phyloP scores from a whole-genome alignment of 306 rosid species.

The Lathyrus tuberosus region DNA sequence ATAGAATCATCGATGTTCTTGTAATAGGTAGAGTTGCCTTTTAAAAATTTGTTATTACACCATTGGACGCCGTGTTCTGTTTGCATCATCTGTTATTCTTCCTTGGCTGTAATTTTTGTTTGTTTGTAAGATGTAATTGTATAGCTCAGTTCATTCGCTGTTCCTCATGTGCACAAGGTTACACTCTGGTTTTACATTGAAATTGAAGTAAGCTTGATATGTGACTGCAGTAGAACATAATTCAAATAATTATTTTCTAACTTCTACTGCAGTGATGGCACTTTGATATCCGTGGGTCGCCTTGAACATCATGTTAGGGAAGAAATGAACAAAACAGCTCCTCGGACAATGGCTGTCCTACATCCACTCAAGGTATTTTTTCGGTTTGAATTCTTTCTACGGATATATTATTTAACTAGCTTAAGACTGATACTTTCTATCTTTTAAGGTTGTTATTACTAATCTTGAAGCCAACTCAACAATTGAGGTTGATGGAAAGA shows the following conservation, averaged over 20 bases:
- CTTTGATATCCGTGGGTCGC: constrained; percentile 81
- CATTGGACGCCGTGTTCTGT: constrained; percentile 1
- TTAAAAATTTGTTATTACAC: neutral
- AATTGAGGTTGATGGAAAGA: constrained; percentile 81
- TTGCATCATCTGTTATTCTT: neutral
- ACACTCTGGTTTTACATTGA: constrained; percentile 2
- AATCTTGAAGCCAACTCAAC: constrained; percentile 73
- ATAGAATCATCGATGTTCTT: neutral
- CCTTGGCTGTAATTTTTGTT: neutral
- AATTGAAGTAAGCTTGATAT: constrained; percentile 9
- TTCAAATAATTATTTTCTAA: constrained; percentile 4
- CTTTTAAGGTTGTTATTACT: constrained; percentile 77
- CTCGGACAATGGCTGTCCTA: constrained; percentile 85
- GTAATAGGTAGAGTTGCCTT: constrained; percentile 13
- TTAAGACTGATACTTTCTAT: constrained; percentile 31
- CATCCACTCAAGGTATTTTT: constrained; percentile 81
- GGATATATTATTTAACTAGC: constrained; percentile 1
- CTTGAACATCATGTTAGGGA: constrained; percentile 93
- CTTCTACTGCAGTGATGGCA: constrained; percentile 74
- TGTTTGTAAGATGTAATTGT: constrained; percentile 10
- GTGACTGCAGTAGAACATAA: neutral
- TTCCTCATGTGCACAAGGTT: neutral
- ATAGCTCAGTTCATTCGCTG: constrained; percentile 6
- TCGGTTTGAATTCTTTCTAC: constrained; percentile 35
- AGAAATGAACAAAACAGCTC: constrained; percentile 78